Conservation (phyloP, 176 grass and related monocot genomes). For the Thalia dealbata region DNA sequence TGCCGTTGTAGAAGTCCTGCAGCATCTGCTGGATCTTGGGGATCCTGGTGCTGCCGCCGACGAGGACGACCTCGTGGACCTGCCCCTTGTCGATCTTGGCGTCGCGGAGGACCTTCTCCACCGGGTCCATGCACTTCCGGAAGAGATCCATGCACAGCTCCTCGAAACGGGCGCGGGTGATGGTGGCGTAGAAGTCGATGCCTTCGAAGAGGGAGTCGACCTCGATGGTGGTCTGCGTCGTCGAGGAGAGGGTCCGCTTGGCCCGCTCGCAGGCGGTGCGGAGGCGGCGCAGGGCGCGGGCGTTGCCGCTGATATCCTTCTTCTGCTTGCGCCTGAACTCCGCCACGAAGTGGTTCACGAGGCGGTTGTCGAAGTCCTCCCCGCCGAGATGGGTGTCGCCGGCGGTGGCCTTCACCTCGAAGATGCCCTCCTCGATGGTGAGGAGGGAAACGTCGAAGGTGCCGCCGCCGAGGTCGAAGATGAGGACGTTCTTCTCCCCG, state of each 20-base stretch:
- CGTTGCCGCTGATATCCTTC: slow-evolving; percentile 27
- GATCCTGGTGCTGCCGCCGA: slow-evolving; percentile 19
- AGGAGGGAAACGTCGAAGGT: slow-evolving; percentile 27
- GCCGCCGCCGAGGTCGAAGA: slow-evolving; percentile 24
- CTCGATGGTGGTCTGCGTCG: slow-evolving; percentile 20
- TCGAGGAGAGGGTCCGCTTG: slow-evolving; percentile 21
- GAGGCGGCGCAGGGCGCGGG: slow-evolving; percentile 14
- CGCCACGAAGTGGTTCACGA: slow-evolving; percentile 13
- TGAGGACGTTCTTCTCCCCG: slow-evolving; percentile 21
- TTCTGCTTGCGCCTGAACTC: slow-evolving; percentile 21
- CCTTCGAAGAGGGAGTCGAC: slow-evolving; percentile 14
- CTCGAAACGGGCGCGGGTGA: slow-evolving; percentile 17
- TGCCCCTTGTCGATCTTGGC: slow-evolving; percentile 22
- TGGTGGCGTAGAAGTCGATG: slow-evolving; percentile 18
- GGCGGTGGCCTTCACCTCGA: slow-evolving; percentile 22
- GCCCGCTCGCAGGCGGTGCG: slow-evolving; percentile 16
- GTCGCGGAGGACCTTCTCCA: slow-evolving; percentile 17
- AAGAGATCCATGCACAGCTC: slow-evolving; percentile 20
- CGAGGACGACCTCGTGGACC: slow-evolving; percentile 22
- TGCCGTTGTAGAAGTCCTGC: slow-evolving; percentile 94
- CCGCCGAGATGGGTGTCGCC: slow-evolving; percentile 22
- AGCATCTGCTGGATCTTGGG: slow-evolving; percentile 31
- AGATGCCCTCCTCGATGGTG: slow-evolving; percentile 23
- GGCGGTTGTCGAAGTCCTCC: slow-evolving; percentile 26
- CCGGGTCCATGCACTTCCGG: slow-evolving; percentile 16